Percentiles rank a stretch among this genome's conserved stretches.
phyloP scores from a whole-genome alignment of 345 rosid genomes.

The Nephelium lappaceum region DNA sequence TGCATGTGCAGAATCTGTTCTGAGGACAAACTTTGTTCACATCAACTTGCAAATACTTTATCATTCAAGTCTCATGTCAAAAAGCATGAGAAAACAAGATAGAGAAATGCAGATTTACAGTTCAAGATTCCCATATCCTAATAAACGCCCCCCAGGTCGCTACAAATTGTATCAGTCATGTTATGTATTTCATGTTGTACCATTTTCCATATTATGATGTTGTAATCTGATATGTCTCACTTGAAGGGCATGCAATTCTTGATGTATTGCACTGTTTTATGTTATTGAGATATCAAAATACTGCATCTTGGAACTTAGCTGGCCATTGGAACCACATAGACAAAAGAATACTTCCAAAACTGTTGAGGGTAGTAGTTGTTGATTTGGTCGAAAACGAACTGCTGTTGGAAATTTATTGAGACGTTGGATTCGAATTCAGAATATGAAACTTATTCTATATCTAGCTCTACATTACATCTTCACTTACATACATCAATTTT shows the following conservation, averaged over 20 bases:
- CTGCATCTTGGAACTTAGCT: constrained; percentile 19
- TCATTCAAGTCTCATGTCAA: background rate
- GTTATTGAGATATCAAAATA: constrained; percentile 12
- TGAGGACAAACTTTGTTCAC: constrained; percentile 3
- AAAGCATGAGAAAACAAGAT: background rate
- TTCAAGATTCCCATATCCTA: constrained; percentile 7
- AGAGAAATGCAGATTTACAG: constrained; percentile 22
- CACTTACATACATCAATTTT: background rate
- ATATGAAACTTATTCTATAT: background rate
- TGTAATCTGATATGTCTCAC: constrained; percentile 22
- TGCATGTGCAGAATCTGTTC: background rate
- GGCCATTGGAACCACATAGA: constrained; percentile 28
- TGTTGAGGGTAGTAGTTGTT: background rate
- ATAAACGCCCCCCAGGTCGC: constrained; percentile 3
- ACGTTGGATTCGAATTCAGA: background rate
- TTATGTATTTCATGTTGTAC: constrained; percentile 25
- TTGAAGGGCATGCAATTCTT: background rate
- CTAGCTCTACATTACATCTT: constrained; percentile 9
- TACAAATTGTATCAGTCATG: constrained; percentile 10
- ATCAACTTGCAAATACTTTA: background rate
- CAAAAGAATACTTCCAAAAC: constrained; percentile 15
- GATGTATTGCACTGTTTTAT: constrained; percentile 1
- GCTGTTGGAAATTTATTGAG: background rate
- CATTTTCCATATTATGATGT: constrained; percentile 16
- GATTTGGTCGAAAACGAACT: background rate